phyloP scores from a whole-genome alignment of 768 basidiomycete species.

The Leccinum aurantiacum region DNA sequence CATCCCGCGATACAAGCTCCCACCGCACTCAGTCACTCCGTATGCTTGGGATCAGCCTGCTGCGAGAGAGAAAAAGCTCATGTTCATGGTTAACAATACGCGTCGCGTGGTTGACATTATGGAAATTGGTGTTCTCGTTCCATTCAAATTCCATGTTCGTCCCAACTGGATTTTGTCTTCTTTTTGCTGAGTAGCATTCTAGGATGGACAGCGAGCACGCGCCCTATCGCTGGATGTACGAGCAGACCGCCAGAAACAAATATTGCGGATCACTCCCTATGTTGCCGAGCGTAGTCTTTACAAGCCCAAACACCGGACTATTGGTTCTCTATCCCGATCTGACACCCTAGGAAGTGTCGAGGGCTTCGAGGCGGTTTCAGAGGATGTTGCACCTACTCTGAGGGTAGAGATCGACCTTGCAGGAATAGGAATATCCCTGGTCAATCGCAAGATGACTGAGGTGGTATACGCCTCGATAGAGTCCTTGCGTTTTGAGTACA shows the following conservation, averaged over 20 bases:
- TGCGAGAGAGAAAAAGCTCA: constrained; percentile 73
- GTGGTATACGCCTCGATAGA: constrained; percentile 85
- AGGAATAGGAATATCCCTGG: constrained; percentile 88
- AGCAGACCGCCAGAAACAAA: constrained; percentile 82
- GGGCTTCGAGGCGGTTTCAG: constrained; percentile 81
- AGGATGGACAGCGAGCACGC: constrained; percentile 57
- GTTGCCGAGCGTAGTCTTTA: constrained; percentile 83
- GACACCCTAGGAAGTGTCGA: constrained; percentile 71
- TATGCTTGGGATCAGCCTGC: constrained; percentile 98
- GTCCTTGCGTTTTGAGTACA: constrained; percentile 81
- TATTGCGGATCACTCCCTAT: constrained; percentile 86
- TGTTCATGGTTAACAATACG: constrained; percentile 59
- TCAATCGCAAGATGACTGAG: constrained; percentile 86
- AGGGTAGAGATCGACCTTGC: constrained; percentile 74
- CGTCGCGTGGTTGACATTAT: constrained; percentile 81
- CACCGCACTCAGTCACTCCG: constrained; percentile 49
- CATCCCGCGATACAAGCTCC: constrained; percentile 52
- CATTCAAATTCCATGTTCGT: constrained; percentile 81
- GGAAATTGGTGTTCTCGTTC: constrained; percentile 91
- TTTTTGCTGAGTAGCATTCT: constrained; percentile 1
- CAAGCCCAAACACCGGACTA: constrained; percentile 63
- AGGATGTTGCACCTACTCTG: constrained; percentile 67
- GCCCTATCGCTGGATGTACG: constrained; percentile 89
- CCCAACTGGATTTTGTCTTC: not conserved
- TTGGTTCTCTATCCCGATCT: constrained; percentile 49